Evolutionary conservation across 2,329 filamentous ascomycete genomes (phyloP).

Genomic region (Alternaria brassicae): DNA sequence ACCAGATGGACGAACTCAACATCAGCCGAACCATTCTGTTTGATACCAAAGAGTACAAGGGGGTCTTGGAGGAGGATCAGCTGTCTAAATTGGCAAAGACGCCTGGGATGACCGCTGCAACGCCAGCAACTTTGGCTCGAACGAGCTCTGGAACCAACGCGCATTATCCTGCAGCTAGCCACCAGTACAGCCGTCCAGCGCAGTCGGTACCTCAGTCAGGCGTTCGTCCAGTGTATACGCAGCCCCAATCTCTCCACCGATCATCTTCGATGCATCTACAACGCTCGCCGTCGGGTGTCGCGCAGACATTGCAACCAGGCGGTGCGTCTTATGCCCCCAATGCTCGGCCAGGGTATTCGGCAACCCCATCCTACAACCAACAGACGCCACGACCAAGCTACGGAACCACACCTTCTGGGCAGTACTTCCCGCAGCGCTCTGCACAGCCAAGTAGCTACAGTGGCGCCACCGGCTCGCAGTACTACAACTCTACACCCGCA

Average conservation of each 20-base stretch:
- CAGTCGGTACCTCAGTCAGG: slow-evolving; percentile 33
- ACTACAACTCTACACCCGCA: slow-evolving; percentile 43
- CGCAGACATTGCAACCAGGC: slow-evolving; percentile 41
- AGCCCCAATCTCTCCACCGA: slow-evolving; percentile 44
- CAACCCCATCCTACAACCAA: slow-evolving; percentile 39
- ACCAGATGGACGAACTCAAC: slow-evolving; percentile 81
- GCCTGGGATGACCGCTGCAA: slow-evolving; percentile 41
- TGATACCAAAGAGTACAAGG: slow-evolving; percentile 74
- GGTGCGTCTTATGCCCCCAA: slow-evolving; percentile 38
- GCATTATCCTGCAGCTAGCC: slow-evolving; percentile 37
- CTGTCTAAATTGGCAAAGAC: slow-evolving; percentile 53
- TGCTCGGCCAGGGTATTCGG: slow-evolving; percentile 36
- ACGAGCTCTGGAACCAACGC: slow-evolving; percentile 35
- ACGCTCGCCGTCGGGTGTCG: slow-evolving; percentile 40
- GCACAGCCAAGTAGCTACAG: slow-evolving; percentile 39
- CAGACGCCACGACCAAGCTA: slow-evolving; percentile 44
- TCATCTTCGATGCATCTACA: slow-evolving; percentile 49
- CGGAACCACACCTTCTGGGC: slow-evolving; percentile 31
- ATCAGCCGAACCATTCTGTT: slow-evolving; percentile 81
- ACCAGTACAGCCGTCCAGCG: slow-evolving; percentile 46
- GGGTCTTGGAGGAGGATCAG: slow-evolving; percentile 85
- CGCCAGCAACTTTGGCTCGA: slow-evolving; percentile 39
- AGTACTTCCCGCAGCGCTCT: slow-evolving; percentile 44
- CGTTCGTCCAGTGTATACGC: slow-evolving; percentile 44
- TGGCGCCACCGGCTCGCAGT: slow-evolving; percentile 40